These are phyloP conservation scores for Phytophthora uliginosa DNA, from an alignment of 352 stramenopile species.

Conservation along the genomic window DNA sequence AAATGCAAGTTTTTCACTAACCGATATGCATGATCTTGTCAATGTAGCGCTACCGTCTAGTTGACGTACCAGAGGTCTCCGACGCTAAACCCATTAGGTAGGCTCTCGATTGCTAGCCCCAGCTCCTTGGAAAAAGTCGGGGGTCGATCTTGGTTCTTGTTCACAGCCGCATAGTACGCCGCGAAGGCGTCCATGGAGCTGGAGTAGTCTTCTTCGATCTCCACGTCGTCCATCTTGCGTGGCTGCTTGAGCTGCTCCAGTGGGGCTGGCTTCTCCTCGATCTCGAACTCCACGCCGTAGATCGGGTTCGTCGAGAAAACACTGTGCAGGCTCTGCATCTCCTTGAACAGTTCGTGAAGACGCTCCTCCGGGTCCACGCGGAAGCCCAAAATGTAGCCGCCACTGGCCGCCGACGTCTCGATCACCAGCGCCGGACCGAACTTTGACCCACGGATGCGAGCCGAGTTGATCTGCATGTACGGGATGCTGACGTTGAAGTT, in stretches of 20 bases:
- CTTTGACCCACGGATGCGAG: conserved; percentile 89
- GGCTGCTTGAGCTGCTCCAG: conserved; percentile 78
- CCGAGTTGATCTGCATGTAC: conserved; percentile 95
- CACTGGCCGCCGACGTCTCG: conserved; percentile 83
- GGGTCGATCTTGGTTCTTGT: conserved; percentile 85
- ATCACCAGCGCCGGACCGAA: conserved; percentile 94
- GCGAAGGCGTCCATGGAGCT: conserved; percentile 91
- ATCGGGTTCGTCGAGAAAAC: conserved; percentile 90
- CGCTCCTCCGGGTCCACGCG: conserved; percentile 90
- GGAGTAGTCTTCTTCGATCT: conserved; percentile 90
- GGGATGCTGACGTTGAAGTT: conserved; percentile 97
- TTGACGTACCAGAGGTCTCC: conserved; percentile 78
- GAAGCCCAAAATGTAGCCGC: conserved; percentile 94
- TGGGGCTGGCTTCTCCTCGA: conserved; percentile 79
- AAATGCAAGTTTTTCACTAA: conserved; percentile 2
- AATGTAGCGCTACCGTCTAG: conserved; percentile 20
- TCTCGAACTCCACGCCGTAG: conserved; percentile 91
- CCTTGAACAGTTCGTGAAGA: conserved; percentile 88
- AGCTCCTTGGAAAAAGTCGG: conserved; percentile 84
- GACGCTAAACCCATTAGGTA: conserved; percentile 82
- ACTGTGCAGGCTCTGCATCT: conserved; percentile 85
- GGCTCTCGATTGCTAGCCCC: conserved; percentile 87
- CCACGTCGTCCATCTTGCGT: conserved; percentile 86
- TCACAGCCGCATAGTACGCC: conserved; percentile 90
- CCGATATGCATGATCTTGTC: neutral